A percentile compares a stretch with the other conserved stretches of the same genome.
Conservation (phyloP, 2,329 filamentous ascomycete species). For the Alternaria longipes region DNA sequence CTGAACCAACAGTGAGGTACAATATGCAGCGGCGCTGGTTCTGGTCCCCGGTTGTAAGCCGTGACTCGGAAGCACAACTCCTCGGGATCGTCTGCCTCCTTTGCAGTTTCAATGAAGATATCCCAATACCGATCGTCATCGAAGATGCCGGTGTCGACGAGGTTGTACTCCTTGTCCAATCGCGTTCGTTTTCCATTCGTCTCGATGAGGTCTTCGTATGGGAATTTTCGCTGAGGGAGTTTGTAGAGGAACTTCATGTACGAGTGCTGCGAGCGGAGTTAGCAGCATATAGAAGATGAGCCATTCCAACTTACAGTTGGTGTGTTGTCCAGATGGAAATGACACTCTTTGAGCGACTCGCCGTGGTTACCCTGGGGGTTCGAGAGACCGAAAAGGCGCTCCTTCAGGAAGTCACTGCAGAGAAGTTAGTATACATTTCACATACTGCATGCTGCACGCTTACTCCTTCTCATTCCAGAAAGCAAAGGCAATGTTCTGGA, state of each 20-base stretch:
- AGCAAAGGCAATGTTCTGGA: slow-evolving; percentile 91
- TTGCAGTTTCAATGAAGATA: slow-evolving; percentile 95
- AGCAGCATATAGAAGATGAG: slow-evolving; percentile 47
- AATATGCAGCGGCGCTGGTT: slow-evolving; percentile 90
- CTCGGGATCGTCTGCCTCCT: slow-evolving; percentile 90
- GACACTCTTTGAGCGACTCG: slow-evolving; percentile 94
- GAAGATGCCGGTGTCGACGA: slow-evolving; percentile 88
- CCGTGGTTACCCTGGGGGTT: slow-evolving; percentile 98
- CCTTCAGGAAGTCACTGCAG: slow-evolving; percentile 85
- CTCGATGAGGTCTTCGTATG: slow-evolving; percentile 85
- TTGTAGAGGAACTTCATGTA: slow-evolving; percentile 99
- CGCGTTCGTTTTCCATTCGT: slow-evolving; percentile 82
- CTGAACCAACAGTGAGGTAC: slow-evolving; percentile 96
- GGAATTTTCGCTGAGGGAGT: slow-evolving; percentile 90
- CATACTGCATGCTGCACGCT: slow-evolving; percentile 36
- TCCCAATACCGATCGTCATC: slow-evolving; percentile 94
- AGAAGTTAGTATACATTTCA: slow-evolving; percentile 51
- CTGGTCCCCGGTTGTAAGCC: slow-evolving; percentile 92
- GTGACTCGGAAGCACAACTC: slow-evolving; percentile 94
- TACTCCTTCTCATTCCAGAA: slow-evolving; percentile 99
- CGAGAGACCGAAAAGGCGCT: slow-evolving; percentile 91
- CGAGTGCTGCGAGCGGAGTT: slow-evolving; percentile 71
- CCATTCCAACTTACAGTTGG: slow-evolving; percentile 66
- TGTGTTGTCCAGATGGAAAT: slow-evolving; percentile 96
- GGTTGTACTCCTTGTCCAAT: slow-evolving; percentile 86